Base-by-base conservation (phyloP, 805 yeast genomes). In the Candida ulmi region DNA sequence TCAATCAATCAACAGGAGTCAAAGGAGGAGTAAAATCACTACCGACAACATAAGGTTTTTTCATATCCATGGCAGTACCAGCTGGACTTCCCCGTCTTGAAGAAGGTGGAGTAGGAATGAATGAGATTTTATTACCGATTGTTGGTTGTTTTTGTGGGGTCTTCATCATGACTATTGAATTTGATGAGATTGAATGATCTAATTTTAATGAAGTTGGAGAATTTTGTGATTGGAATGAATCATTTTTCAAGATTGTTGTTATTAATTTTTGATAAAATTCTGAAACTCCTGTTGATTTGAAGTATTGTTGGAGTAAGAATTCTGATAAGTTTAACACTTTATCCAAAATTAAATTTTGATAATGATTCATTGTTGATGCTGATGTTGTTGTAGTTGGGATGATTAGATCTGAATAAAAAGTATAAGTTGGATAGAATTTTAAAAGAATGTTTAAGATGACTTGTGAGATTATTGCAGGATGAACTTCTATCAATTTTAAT, bases 401-500 rank as follows among this genome's bases (percentile, higher is more conserved):
- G 30, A 37, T 28, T 7, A 47, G 35, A 25, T 51, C 51, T 12
- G 51, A 46, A 31, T 28, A 35, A 31, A 48, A 41, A 18, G 38
- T 32, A 35, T 19, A 31, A 21, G 17, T 11, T 18, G 24, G 30
- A 17, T 30, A 27, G 19, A 46, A 30, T 32, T 17, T 19, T 37
- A 29, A 16, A 31, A 55, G n/a, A 3, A 50, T 42, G 16, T 47
- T 37, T 35, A 51, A 44, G 18, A 54, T 51, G 24, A 53, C 40
- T 17, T 45, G 46, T 5, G 60, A 21, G 21, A 58, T 38, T 29
- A 51, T 51, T 13, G 56, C 54, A 12, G 63, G 63, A 33, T 57
- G 63, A 5, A 58, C 48, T 42, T 67, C 70, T 27, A 71, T 58
- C 41, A 76, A 60, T 28, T 68, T 73, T 31, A 60, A 56, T 43